Evolutionary conservation across 257 asterid genomes (phyloP).

Genomic region (Thymus quinquecostatus): DNA sequence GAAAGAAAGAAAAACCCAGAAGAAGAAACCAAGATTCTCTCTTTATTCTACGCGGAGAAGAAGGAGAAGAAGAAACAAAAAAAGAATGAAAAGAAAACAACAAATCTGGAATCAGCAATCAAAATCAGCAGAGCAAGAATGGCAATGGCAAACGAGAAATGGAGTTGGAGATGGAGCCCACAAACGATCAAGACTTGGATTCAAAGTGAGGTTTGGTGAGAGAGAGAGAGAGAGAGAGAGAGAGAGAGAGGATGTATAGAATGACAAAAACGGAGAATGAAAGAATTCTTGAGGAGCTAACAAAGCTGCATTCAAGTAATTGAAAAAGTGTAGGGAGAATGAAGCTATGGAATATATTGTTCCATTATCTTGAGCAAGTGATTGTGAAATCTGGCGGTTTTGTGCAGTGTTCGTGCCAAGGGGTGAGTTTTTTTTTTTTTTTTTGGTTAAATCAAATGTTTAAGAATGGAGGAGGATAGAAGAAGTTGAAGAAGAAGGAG

Average conservation of each 20-base stretch:
- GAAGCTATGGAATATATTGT: slow-evolving; percentile 15
- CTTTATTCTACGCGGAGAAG: slow-evolving; percentile 9
- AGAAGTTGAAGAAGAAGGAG: slow-evolving; percentile 29
- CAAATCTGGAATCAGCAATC: slow-evolving; percentile 37
- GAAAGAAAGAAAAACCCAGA: neutral
- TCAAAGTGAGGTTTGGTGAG: slow-evolving; percentile 35
- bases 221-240: slow-evolving; percentile 2
- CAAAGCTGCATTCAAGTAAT: slow-evolving; percentile 15
- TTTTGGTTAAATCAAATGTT: neutral
- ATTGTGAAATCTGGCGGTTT: slow-evolving; percentile 15
- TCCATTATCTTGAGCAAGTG: slow-evolving; percentile 7
- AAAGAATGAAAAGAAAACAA: neutral
- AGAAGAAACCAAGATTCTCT: slow-evolving; percentile 32
- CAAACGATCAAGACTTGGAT: slow-evolving; percentile 36
- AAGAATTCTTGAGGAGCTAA: neutral
- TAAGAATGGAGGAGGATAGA: too few species aligned
- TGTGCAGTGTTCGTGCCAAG: neutral
- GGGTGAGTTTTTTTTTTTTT: neutral
- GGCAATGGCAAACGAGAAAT: slow-evolving; percentile 13
- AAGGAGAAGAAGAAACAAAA: neutral
- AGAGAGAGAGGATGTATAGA: neutral
- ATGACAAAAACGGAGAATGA: slow-evolving; percentile 1
- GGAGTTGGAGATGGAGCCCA: slow-evolving; percentile 16
- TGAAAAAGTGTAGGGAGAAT: neutral
- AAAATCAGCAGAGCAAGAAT: slow-evolving; percentile 32